Conservation (phyloP, 345 rosid species). For the Geranium brycei region DNA sequence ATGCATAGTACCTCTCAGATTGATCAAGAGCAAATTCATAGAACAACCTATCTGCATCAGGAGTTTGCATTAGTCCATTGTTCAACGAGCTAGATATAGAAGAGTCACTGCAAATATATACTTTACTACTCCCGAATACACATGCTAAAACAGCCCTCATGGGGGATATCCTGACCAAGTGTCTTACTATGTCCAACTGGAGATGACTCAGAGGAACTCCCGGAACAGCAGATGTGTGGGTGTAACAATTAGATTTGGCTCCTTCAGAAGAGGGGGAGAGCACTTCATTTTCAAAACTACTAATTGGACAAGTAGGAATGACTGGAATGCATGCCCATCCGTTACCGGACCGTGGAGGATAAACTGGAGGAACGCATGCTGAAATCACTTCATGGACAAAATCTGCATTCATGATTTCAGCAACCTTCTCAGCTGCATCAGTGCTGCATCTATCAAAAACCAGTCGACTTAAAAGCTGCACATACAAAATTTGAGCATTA, state of each 20-base stretch:
- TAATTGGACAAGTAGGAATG: slow-evolving; percentile 36
- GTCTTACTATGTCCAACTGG: slow-evolving; percentile 77
- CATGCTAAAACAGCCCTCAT: slow-evolving; percentile 90
- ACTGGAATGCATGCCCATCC: slow-evolving; percentile 98
- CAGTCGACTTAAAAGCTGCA: slow-evolving; percentile 89
- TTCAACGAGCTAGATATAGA: slow-evolving; percentile 54
- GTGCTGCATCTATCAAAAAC: slow-evolving; percentile 91
- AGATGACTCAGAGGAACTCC: slow-evolving; percentile 81
- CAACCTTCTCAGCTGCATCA: slow-evolving; percentile 92
- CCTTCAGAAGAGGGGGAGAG: slow-evolving; percentile 56
- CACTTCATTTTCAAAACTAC: slow-evolving; percentile 49
- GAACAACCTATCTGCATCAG: slow-evolving; percentile 65
- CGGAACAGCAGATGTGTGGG: slow-evolving; percentile 55
- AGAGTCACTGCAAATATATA: slow-evolving; percentile 55
- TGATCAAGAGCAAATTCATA: slow-evolving; percentile 98
- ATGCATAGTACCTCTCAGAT: slow-evolving; percentile 67
- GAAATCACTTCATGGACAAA: slow-evolving; percentile 96
- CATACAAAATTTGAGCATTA: slow-evolving; percentile 17
- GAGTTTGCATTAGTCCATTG: slow-evolving; percentile 44
- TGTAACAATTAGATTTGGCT: slow-evolving; percentile 61
- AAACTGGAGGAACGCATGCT: slow-evolving; percentile 96
- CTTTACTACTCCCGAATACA: slow-evolving; percentile 87
- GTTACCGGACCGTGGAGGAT: slow-evolving; percentile 85
- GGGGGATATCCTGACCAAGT: slow-evolving; percentile 86
- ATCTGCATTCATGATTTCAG: slow-evolving; percentile 90